Base-by-base conservation (phyloP, 1,284 basidiomycete genomes). In the Cryptococcus floricola region DNA sequence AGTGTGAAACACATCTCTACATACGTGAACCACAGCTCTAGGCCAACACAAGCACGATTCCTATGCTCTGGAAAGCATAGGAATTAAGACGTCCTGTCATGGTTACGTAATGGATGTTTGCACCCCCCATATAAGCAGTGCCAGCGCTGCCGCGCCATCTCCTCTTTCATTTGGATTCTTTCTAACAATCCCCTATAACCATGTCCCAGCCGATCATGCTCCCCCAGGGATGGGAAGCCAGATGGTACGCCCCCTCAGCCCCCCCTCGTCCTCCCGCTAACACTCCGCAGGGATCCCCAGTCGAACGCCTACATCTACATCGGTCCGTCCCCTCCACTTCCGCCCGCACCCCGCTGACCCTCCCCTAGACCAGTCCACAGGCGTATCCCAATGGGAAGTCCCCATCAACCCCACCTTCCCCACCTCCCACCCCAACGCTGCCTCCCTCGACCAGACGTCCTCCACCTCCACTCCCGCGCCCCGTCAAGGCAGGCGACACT, bases 251-350 rank as follows among this genome's bases (percentile, higher is more conserved):
- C 34, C 6, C 12, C 31, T 45, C 31, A 19, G 19, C 14, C 23
- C 53, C 37, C 14, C 42, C 41, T 65, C 49, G 41, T 19, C 1
- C 8, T 16, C 16, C 28, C 16, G 18, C 27, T 49, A 38, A 53
- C 46, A 31, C 12, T 53, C 66, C 65, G 18, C 71, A 93, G 91
- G 92, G 88, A 95, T 77, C 80, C 82, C 58, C 80, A 81, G 59
- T 82, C 89, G 69, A 87, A 89, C 74, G 83, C 87, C 68, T 90
- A 89, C 79, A 82, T 94, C 70, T 96, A 89, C 80, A 86, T 91
- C 66, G 84, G 85, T 86, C 65, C 67, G 81, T 75, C 34, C 27
- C 37, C 37, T 5, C 37, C 5, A 6, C 31, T 48, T 27, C 38
- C 47, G 10, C 31, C 47, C 27, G 19, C n/a, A 18, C 13, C 48